Evolutionary conservation across 2,329 filamentous ascomycete genomes (phyloP), one percentile per base, ranked within the genome.

Genomic region (Sclerotinia minor): DNA sequence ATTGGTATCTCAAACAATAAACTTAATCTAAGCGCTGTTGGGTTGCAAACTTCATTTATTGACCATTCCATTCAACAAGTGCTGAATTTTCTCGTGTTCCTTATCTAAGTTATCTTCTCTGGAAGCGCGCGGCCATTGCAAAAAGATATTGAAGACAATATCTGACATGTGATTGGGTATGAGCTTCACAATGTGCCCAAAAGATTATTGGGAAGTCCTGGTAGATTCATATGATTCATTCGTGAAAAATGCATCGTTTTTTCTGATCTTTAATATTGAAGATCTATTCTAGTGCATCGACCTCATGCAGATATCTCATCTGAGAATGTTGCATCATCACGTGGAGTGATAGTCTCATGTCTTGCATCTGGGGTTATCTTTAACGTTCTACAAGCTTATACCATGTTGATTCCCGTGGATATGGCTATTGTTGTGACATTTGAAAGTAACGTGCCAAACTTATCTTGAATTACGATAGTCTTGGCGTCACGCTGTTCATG

Each of bases 91-190:
- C 24, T 52, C 47, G 5, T 49, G 19, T 49, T 38, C 21, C 19
- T 44, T 35, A 38, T n/a, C n/a, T n/a, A n/a, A n/a, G n/a, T n/a
- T n/a, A n/a, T 58, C 41, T 58, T 57, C 38, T 17, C 53, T 65
- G 17, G 53, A 65, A 65, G 64, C 64, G 64, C 64, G 64, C 64
- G 64, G 50, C 41, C 64, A 50, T 13, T 38, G 15, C n/a, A 35
- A 41, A 47, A 44, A 54, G 41, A 58, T 6, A 5, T 49, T 19
- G 44, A 24, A 49, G 26, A 45, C 35, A 35, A 35, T 26, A n/a
- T 19, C 24, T 15, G 57, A 11, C 38, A 49, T 58, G 15, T 38
- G 21, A 65, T 65, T 65, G 64, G 53, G 4, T 45, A 41, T n/a
- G 35, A 58, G 41, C 24, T 21, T 49, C 9, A 15, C 21, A 3